phyloP scores from a whole-genome alignment of 495 filamentous ascomycete genomes.

The Hypomontagnella monticulosa region DNA sequence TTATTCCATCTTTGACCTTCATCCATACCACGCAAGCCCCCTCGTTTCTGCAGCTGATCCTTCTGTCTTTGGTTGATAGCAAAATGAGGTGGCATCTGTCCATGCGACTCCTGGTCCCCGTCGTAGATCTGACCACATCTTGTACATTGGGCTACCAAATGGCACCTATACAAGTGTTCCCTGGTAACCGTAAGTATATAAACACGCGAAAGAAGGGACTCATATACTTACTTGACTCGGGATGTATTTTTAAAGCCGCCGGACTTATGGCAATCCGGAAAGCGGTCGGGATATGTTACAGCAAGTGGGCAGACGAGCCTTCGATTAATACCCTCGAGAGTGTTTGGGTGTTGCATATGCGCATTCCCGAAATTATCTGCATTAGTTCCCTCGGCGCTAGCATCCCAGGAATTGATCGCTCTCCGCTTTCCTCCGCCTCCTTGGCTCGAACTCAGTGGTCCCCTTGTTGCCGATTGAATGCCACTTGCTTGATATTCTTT shows the following conservation, averaged over 20 bases:
- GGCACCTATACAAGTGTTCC: no score
- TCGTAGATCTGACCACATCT: no score
- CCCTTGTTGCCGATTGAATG: neutral
- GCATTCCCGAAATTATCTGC: neutral
- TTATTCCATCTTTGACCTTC: no score
- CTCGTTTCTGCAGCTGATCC: no score
- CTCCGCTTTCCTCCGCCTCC: neutral
- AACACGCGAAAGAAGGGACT: no score
- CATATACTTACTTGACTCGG: no score
- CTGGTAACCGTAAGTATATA: no score
- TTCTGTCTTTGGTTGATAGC: no score
- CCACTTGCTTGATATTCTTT: neutral
- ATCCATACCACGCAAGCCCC: no score
- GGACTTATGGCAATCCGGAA: neutral
- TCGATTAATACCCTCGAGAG: neutral
- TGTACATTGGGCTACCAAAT: no score
- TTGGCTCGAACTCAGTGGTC: neutral
- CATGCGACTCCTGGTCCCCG: no score
- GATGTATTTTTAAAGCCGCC: neutral
- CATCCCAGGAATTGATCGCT: neutral
- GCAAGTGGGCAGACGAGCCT: neutral
- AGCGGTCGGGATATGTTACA: neutral
- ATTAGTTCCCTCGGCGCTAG: neutral
- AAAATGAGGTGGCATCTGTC: no score
- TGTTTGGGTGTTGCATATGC: neutral